These are phyloP conservation scores for Corylus americana DNA, from an alignment of 306 rosid species.

Conservation along the genomic window DNA sequence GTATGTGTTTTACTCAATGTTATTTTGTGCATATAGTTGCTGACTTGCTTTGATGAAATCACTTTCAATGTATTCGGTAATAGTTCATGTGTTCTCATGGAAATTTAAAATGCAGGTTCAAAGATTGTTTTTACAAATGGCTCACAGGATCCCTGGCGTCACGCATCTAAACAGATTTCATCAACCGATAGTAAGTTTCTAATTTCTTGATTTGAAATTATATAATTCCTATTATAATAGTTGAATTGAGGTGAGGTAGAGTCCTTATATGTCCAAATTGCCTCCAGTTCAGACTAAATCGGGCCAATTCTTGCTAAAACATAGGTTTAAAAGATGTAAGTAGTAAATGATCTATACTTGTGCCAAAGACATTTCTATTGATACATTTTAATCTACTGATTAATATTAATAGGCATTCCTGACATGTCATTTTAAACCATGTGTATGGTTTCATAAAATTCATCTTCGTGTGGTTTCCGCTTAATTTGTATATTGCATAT, in stretches of 20 bases:
- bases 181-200: constrained; percentile 75
- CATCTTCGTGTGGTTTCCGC: background rate
- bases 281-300: background rate
- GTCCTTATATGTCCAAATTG: background rate
- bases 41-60: background rate
- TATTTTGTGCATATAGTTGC: background rate
- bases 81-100: constrained; percentile 25
- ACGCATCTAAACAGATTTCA: constrained; percentile 80
- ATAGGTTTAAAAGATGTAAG: background rate
- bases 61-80: background rate
- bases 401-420: background rate
- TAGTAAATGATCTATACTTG: background rate
- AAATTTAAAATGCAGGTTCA: constrained; percentile 60
- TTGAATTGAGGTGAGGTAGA: background rate
- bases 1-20: background rate
- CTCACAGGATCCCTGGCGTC: constrained; percentile 99
- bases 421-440: background rate
- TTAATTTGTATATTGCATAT: background rate
- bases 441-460: background rate
- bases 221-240: background rate
- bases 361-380: background rate
- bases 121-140: constrained; percentile 87
- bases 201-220: constrained; percentile 17
- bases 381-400: background rate
- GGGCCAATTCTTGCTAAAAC: background rate